Conservation (phyloP, 1,284 basidiomycete genomes). For the Leucoagaricus sp. region DNA sequence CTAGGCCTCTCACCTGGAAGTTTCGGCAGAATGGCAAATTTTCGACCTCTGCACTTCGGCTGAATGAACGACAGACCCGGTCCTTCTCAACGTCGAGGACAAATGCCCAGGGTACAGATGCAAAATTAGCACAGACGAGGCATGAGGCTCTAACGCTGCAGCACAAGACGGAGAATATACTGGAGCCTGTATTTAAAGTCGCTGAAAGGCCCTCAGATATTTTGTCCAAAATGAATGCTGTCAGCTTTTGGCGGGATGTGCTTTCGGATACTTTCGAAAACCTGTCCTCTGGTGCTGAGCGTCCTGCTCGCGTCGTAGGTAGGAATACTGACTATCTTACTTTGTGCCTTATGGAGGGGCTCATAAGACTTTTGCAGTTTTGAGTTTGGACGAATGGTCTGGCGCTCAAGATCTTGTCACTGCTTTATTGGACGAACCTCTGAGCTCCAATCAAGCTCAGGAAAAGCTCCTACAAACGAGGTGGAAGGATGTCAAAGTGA, state of each 20-base stretch:
- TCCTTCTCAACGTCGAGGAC: not conserved
- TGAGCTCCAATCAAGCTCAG: conserved; percentile 49
- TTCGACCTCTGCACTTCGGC: not conserved
- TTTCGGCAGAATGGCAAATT: not conserved
- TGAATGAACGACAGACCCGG: not conserved
- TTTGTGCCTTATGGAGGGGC: not conserved
- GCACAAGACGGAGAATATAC: conserved; percentile 28
- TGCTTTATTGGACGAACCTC: conserved; percentile 68
- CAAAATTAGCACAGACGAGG: not conserved
- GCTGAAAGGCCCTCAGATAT: conserved; percentile 14
- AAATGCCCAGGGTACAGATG: not conserved
- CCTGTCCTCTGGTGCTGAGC: conserved; percentile 22
- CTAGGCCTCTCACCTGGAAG: not conserved
- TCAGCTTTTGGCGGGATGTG: conserved; percentile 26
- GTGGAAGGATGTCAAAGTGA: conserved; percentile 36
- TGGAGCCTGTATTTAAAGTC: conserved; percentile 23
- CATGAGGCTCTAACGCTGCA: conserved; percentile 29
- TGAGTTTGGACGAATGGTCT: conserved; percentile 52
- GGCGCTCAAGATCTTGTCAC: conserved; percentile 58
- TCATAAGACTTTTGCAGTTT: conserved; percentile 41
- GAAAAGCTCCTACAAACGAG: conserved; percentile 43
- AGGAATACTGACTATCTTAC: conserved; percentile 20
- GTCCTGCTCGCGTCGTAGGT: conserved; percentile 49
- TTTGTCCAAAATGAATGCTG: conserved; percentile 13
- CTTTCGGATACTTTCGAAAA: conserved; percentile 29